A percentile compares a stretch with the other conserved stretches of the same genome.
Conservation (phyloP, 352 stramenopile genomes). For the Phytophthora pistaciae region DNA sequence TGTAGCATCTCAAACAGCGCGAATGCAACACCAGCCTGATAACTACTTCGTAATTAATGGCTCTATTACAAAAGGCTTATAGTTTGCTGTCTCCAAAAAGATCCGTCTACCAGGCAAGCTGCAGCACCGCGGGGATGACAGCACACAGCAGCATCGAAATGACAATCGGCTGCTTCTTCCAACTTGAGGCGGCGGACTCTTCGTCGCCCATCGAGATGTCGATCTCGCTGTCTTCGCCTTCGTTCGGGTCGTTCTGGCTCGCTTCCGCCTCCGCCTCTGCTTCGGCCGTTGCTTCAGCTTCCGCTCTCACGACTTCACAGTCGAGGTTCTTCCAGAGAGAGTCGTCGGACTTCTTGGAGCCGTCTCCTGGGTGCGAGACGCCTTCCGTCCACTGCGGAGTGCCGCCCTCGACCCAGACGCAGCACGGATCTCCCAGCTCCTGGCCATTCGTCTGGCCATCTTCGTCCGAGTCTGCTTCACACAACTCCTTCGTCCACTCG, state of each 20-base stretch:
- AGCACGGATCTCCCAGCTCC: slow-evolving; percentile 86
- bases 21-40: no score
- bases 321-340: slow-evolving; percentile 29
- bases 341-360: slow-evolving; percentile 23
- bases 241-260: slow-evolving; percentile 29
- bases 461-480: slow-evolving; percentile 74
- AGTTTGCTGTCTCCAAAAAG: background rate
- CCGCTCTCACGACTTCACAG: slow-evolving; percentile 17
- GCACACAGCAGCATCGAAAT: slow-evolving; percentile 1
- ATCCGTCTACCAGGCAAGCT: slow-evolving; percentile 7
- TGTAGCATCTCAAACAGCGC: background rate
- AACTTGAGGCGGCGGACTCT: slow-evolving; percentile 2
- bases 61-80: background rate
- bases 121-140: background rate
- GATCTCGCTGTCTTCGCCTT: slow-evolving; percentile 28
- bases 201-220: slow-evolving; percentile 31
- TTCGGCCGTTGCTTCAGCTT: slow-evolving; percentile 22
- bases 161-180: background rate
- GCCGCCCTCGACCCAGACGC: slow-evolving; percentile 50
- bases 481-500: slow-evolving; percentile 56
- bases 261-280: slow-evolving; percentile 21
- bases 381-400: slow-evolving; percentile 19
- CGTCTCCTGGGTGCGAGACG: slow-evolving; percentile 40
- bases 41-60: background rate
- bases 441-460: slow-evolving; percentile 87